Evolutionary conservation across 1,139 yeast genomes (phyloP).

Genomic region (Saccharomyces pastorianus): DNA sequence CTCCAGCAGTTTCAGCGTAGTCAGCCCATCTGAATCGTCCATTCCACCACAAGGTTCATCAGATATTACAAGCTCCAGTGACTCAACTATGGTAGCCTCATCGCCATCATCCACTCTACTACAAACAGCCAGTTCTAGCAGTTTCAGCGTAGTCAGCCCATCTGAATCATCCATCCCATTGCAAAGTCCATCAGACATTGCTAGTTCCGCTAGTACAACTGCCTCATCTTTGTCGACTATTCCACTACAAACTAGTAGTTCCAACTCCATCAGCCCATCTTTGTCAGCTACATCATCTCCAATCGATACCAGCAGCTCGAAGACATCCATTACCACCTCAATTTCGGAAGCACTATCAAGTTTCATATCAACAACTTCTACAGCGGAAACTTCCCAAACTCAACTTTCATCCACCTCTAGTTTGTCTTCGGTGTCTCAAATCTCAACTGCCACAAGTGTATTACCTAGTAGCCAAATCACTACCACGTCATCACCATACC

Average conservation of each 20-base stretch:
- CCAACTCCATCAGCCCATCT: not conserved
- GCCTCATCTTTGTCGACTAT: not conserved
- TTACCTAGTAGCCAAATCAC: not conserved
- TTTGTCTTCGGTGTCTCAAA: not conserved
- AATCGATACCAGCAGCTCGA: not conserved
- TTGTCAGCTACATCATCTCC: not conserved
- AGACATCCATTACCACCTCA: not conserved
- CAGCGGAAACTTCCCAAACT: not conserved
- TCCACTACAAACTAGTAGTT: not conserved
- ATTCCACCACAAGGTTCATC: not conserved
- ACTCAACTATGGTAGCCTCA: not conserved
- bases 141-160: not conserved
- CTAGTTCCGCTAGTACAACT: not conserved
- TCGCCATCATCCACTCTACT: not conserved
- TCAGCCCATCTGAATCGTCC: not conserved
- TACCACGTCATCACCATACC: conserved; percentile 7
- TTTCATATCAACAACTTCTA: not conserved
- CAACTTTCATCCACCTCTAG: not conserved
- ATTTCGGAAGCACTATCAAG: not conserved
- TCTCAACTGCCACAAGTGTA: not conserved
- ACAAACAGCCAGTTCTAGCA: conserved; percentile 1
- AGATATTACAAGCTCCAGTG: not conserved
- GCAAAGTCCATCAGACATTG: not conserved
- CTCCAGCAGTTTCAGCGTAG: not conserved
- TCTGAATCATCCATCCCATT: not conserved